Percentiles rank a stretch among this genome's conserved stretches.
These are phyloP conservation scores for grape (Vitis vinifera) DNA, from an alignment of 164 flowering plant genomes.

Conservation along the genomic window ASM3070453v1 NC_081810.1:3040501-3041000, in stretches of 20 bases:
- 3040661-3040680: slow-evolving; percentile 83
- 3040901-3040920: too few relatives aligned
- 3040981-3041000: too few relatives aligned
- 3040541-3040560: slow-evolving; percentile 83
- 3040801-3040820: too few relatives aligned
- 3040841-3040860: too few relatives aligned
- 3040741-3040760: neutral
- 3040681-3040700: slow-evolving; percentile 48
- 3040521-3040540: slow-evolving; percentile 50
- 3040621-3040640: slow-evolving; percentile 69
- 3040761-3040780: too few relatives aligned
- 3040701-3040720: neutral
- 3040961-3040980: too few relatives aligned
- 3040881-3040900: too few relatives aligned
- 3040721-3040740: neutral
- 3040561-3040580: slow-evolving; percentile 62
- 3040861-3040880: too few relatives aligned
- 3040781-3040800: too few relatives aligned
- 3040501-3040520: slow-evolving; percentile 25
- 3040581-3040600: slow-evolving; percentile 53
- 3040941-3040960: too few relatives aligned
- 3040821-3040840: too few relatives aligned
- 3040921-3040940: too few relatives aligned
- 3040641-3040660: slow-evolving; percentile 62
- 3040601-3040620: slow-evolving; percentile 45